These are phyloP conservation scores for Kodamaea nitidulidarum DNA, from an alignment of 805 yeast species.

Conservation along the genomic window DNA sequence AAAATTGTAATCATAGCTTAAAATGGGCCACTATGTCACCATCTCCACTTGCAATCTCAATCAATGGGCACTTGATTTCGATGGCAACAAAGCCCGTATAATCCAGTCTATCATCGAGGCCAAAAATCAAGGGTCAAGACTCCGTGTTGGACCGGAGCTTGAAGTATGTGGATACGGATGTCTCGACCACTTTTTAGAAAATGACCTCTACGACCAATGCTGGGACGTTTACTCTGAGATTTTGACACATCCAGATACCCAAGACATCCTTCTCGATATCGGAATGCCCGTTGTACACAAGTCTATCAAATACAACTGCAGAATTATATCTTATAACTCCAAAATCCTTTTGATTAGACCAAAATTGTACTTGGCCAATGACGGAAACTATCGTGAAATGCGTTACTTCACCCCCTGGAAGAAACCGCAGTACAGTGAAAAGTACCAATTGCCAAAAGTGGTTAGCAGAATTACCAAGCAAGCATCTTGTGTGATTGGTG, in stretches of 20 bases:
- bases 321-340: conserved; percentile 77
- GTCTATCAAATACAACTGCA: conserved; percentile 85
- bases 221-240: conserved; percentile 94
- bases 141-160: conserved; percentile 95
- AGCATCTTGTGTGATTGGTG: conserved; percentile 73
- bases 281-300: conserved; percentile 94
- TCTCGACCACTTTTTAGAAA: conserved; percentile 88
- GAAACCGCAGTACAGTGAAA: conserved; percentile 66
- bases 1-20: neutral
- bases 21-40: conserved; percentile 84
- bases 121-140: conserved; percentile 65
- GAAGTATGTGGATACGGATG: conserved; percentile 95
- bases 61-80: conserved; percentile 98
- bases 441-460: conserved; percentile 63
- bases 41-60: conserved; percentile 91
- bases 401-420: conserved; percentile 95
- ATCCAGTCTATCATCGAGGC: conserved; percentile 75
- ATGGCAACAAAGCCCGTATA: conserved; percentile 92
- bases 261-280: conserved; percentile 77
- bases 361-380: conserved; percentile 89
- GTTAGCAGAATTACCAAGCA: conserved; percentile 69
- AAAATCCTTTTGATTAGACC: conserved; percentile 85
- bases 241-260: conserved; percentile 59
- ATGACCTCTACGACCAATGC: conserved; percentile 80
- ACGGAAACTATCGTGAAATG: conserved; percentile 98